phyloP scores from a whole-genome alignment of 2,329 filamentous ascomycete genomes.

The Zymoseptoria tritici region DNA sequence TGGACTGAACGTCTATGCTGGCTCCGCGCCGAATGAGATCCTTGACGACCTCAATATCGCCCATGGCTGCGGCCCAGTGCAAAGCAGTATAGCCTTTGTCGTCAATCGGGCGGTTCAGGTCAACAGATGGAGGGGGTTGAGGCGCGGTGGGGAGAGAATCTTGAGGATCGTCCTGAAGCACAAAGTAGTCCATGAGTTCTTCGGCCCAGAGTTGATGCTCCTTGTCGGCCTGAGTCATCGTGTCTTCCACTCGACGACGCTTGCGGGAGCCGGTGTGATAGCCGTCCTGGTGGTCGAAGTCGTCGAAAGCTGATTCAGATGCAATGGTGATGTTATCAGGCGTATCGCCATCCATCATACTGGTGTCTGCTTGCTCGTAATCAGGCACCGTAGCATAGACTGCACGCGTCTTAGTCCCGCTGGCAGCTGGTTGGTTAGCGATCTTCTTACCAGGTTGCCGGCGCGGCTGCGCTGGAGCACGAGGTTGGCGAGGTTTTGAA shows the following conservation, averaged over 20 bases:
- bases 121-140: conserved; percentile 75
- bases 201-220: conserved; percentile 89
- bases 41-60: conserved; percentile 83
- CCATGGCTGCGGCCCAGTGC: conserved; percentile 97
- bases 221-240: conserved; percentile 58
- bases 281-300: conserved; percentile 60
- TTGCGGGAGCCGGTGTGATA: conserved; percentile 59
- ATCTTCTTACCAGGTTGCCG: conserved; percentile 17
- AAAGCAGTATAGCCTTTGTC: conserved; percentile 86
- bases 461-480: conserved; percentile 29
- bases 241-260: conserved; percentile 64
- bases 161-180: conserved; percentile 46
- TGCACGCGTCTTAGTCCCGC: conserved; percentile 39
- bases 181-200: conserved; percentile 90
- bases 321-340: conserved; percentile 76
- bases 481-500: conserved; percentile 73
- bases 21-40: conserved; percentile 78
- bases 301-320: conserved; percentile 76
- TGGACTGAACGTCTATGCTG: conserved; percentile 59
- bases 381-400: conserved; percentile 48
- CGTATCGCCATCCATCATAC: conserved; percentile 54
- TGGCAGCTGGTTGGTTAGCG: conserved; percentile 30
- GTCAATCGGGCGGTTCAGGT: conserved; percentile 88
- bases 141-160: conserved; percentile 64
- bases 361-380: conserved; percentile 23